Base-by-base conservation (phyloP, 1,284 basidiomycete genomes). In the Trichosporon asahii region DNA sequence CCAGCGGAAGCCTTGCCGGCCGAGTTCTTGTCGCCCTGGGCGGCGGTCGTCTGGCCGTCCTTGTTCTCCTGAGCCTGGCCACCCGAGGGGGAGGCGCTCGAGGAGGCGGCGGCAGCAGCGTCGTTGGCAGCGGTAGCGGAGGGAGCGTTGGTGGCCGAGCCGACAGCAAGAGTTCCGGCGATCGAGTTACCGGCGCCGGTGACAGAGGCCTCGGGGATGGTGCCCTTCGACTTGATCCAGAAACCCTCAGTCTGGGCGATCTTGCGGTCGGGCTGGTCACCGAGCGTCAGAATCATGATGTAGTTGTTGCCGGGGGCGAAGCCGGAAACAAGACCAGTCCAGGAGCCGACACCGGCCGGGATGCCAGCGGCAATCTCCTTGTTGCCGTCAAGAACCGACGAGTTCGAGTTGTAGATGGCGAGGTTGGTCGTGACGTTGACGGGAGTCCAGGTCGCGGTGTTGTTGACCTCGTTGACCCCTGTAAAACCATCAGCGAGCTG, bases 1-100 rank as follows among this genome's bases (percentile, higher is more conserved):
- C 69, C 44, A 44, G 53, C 64, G 64, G 64, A 79, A 64, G 55
- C 79, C 77, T 76, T 77, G 64, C 70, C 73, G 44, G 64, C 35
- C 7, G 75, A 66, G 60, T 76, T 77, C n/a, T 65, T 72, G 67
- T 75, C 65, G 18, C 40, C 40, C 40, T 44, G 40, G 66, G 79
- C 78, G 76, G 29, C 29, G 40, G 35, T 21, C 14, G 27, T 18
- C 27, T 44, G 35, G 40, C 35, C 44, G 46, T 23, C 64, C 27
- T 61, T 61, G 57, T 33, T 61, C 57, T 29, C 57, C 57, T 33
- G 29, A 18, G 33, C 14, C 18, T 40, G 74, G 46, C 66, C 67
- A 46, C 69, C 71, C 2, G 68, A 65, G n/a, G 76, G 27, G 37
- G 40, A 37, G 35, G 35, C 35, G 35, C 14, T 37, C 35, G 35